These are phyloP conservation scores for Phytophthora niederhauseri DNA, from an alignment of 352 stramenopile species.

Conservation along the genomic window DNA sequence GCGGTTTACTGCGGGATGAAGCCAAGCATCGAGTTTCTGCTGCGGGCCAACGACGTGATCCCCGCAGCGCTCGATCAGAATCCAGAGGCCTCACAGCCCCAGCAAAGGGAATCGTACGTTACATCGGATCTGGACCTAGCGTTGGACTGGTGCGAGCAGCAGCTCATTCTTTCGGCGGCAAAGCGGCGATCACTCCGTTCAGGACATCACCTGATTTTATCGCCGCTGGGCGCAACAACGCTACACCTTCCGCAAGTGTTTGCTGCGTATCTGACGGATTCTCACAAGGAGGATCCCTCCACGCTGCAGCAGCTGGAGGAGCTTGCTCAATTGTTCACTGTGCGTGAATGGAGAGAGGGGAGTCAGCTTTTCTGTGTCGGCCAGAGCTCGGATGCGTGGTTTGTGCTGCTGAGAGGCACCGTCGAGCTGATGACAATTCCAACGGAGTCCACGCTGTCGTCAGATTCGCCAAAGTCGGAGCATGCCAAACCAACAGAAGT, in stretches of 20 bases:
- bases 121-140: conserved; percentile 57
- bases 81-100: conserved; percentile 6
- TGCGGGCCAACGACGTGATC: conserved; percentile 66
- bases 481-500: conserved; percentile 11
- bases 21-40: conserved; percentile 55
- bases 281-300: conserved; percentile 18
- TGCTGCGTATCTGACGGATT: conserved; percentile 44
- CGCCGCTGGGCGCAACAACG: conserved; percentile 31
- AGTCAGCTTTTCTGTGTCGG: conserved; percentile 47
- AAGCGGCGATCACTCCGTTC: conserved; percentile 46
- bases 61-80: background rate
- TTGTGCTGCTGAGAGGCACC: conserved; percentile 55
- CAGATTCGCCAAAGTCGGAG: conserved; percentile 29
- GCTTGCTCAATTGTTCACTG: conserved; percentile 42
- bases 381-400: conserved; percentile 52
- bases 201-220: conserved; percentile 28
- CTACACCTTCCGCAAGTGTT: conserved; percentile 53
- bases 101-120: conserved; percentile 38
- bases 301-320: conserved; percentile 33
- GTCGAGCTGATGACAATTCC: conserved; percentile 47
- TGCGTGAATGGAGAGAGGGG: conserved; percentile 39
- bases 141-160: conserved; percentile 71
- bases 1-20: conserved; percentile 75
- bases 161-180: conserved; percentile 54
- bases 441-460: conserved; percentile 19